These are phyloP conservation scores for Calonectria ilicicola DNA, from an alignment of 2,329 filamentous ascomycete genomes.

Conservation along the genomic window DNA sequence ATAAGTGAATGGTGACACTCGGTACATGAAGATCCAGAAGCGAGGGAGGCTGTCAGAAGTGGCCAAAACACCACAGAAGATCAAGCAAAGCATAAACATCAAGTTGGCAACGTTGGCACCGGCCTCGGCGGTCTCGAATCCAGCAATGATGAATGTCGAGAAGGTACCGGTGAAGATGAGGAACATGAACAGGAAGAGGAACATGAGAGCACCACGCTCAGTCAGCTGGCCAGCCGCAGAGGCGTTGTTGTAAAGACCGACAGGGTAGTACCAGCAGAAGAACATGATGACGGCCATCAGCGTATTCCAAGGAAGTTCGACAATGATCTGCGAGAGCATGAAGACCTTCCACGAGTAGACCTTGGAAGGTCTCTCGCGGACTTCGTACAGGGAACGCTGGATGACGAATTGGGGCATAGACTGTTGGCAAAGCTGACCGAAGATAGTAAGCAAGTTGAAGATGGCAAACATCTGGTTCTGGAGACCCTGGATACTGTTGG, in stretches of 20 bases:
- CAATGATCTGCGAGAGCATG: slow-evolving; percentile 84
- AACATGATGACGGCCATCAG: slow-evolving; percentile 82
- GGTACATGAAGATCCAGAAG: slow-evolving; percentile 66
- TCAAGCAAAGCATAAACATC: slow-evolving; percentile 71
- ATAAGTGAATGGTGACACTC: slow-evolving; percentile 86
- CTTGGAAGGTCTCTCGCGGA: slow-evolving; percentile 85
- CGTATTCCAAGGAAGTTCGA: slow-evolving; percentile 88
- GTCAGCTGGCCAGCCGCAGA: slow-evolving; percentile 68
- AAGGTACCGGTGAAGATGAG: slow-evolving; percentile 87
- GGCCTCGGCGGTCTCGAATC: slow-evolving; percentile 73
- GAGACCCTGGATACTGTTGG: slow-evolving; percentile 79
- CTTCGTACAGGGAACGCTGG: slow-evolving; percentile 85
- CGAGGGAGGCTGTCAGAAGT: slow-evolving; percentile 65
- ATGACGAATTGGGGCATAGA: slow-evolving; percentile 90
- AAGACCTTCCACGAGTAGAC: slow-evolving; percentile 89
- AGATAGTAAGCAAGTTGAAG: slow-evolving; percentile 86
- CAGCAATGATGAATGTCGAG: slow-evolving; percentile 79
- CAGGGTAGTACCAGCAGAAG: slow-evolving; percentile 87
- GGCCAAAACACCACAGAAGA: slow-evolving; percentile 46
- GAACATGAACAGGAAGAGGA: slow-evolving; percentile 81
- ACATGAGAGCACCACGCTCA: slow-evolving; percentile 82
- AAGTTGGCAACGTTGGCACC: slow-evolving; percentile 76
- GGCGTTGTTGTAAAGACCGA: slow-evolving; percentile 81
- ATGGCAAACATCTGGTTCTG: slow-evolving; percentile 90
- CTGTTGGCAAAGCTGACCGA: slow-evolving; percentile 82